Conservation (phyloP, 306 rosid species). For the Hippophae tibetana region DNA sequence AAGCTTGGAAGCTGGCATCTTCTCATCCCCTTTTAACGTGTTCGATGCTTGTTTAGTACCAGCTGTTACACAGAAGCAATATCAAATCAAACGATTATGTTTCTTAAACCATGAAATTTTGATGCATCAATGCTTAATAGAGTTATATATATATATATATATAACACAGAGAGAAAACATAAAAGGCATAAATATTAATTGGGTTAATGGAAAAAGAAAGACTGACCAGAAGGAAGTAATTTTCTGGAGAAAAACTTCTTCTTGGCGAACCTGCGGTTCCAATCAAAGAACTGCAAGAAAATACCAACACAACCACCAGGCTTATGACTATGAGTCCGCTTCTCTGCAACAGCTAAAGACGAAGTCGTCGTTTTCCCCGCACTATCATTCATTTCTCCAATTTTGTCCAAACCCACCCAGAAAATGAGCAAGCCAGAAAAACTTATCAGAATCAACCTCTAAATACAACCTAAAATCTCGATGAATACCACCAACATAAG, state of each 20-base stretch:
- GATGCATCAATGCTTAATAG: too few relatives aligned
- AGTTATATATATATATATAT: too few relatives aligned
- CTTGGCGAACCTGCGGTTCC: constrained; percentile 75
- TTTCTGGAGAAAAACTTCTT: constrained; percentile 78
- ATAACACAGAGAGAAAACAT: too few relatives aligned
- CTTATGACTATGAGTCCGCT: constrained; percentile 33
- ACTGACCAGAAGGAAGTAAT: constrained; percentile 66
- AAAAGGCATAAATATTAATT: too few relatives aligned
- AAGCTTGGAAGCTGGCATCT: constrained; percentile 58
- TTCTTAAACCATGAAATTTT: not conserved
- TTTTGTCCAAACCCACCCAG: constrained; percentile 5
- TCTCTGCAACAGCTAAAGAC: constrained; percentile 44
- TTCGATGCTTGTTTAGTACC: constrained; percentile 42
- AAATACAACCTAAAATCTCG: constrained; percentile 7
- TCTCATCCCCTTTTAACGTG: constrained; percentile 66
- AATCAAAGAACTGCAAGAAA: constrained; percentile 87
- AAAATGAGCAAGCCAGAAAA: not conserved
- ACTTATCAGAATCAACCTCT: too few relatives aligned
- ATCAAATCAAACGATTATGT: constrained; percentile 9
- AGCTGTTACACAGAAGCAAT: constrained; percentile 28
- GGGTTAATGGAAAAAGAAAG: not conserved
- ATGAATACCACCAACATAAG: constrained; percentile 1
- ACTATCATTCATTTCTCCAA: constrained; percentile 49
- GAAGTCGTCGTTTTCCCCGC: constrained; percentile 39
- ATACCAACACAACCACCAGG: constrained; percentile 83